Percentiles rank a stretch among this genome's conserved stretches.
phyloP scores from a whole-genome alignment of 192 early-diverging fungal genomes.

The Podila epigama region DNA sequence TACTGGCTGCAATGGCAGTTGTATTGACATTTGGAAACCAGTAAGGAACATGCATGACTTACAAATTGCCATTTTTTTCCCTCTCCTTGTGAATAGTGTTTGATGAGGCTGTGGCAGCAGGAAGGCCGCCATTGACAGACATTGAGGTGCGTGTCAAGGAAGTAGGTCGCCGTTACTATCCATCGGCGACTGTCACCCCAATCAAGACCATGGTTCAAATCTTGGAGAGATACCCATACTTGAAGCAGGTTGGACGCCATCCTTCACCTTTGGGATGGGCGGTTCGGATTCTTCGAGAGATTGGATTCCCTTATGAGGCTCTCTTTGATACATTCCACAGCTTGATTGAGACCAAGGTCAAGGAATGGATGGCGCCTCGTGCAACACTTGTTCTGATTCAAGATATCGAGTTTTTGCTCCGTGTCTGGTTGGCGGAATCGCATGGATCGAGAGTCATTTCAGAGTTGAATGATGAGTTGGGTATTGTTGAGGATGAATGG shows the following conservation, averaged over 20 bases:
- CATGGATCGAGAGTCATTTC: conserved; percentile 18
- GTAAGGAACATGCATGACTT: no score
- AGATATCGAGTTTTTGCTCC: conserved; percentile 40
- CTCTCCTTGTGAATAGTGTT: conserved; percentile 3
- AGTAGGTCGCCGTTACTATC: conserved; percentile 40
- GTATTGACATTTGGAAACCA: no score
- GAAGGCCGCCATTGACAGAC: conserved; percentile 32
- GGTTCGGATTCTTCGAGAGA: conserved; percentile 34
- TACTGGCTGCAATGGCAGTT: no score
- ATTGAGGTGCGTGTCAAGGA: conserved; percentile 42
- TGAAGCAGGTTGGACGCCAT: conserved; percentile 23
- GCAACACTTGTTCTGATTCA: conserved; percentile 39
- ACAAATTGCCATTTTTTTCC: neutral
- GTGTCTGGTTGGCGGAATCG: conserved; percentile 35
- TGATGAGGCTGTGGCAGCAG: conserved; percentile 17
- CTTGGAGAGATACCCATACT: conserved; percentile 38
- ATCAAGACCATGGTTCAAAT: conserved; percentile 39
- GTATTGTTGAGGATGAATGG: conserved; percentile 26
- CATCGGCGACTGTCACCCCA: conserved; percentile 36
- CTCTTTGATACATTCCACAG: conserved; percentile 45
- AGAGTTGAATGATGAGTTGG: conserved; percentile 33
- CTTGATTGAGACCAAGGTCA: conserved; percentile 39
- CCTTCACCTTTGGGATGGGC: conserved; percentile 27
- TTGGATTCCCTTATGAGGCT: conserved; percentile 44
- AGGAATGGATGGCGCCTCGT: conserved; percentile 37